Evolutionary conservation across 2,329 filamentous ascomycete species (phyloP), one percentile per base, ranked within the genome.

Genomic region (Ophiostoma ips): DNA sequence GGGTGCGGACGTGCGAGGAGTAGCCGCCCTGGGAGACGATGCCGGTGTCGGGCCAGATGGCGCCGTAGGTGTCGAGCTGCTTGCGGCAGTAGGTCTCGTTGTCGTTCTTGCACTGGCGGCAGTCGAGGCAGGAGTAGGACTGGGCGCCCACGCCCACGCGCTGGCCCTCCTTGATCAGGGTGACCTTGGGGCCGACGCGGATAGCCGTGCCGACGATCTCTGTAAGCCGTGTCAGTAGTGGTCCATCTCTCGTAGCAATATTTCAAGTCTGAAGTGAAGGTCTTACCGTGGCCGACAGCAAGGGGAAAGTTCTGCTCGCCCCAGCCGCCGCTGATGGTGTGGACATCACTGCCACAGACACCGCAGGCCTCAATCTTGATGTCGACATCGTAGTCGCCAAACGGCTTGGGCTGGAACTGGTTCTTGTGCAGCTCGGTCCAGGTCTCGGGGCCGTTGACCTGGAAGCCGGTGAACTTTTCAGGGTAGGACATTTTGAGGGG

Each of bases 341-440:
- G 83, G 45, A 84, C 70, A 61, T 87, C 83, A 57, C 77, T 83
- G 57, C 81, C 78, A 63, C 83, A 87, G 49, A 87, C 73, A 61
- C 86, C 84, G 61, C 85, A 90, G 62, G 77, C 81, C 57, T 88
- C 81, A 60, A 95, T 83, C 71, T 89, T 84, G 67, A 95, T 78
- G 63, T 94, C 87, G 59, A 95, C 79, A 62, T 95, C 87, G 66
- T 86, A 76, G 63, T 89, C 85, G 56, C 83, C 86, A 63, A 94
- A 94, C 16, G 84, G 84, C 71, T 94, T 92, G 52, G 89, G 80
- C 58, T 81, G 76, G 71, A 87, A 87, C 71, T 89, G 65, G 61
- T 83, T 79, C 68, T 86, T 83, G 60, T 81, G 70, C 60, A 81
- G 79, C 52, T 80, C 70, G 56, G 75, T 65, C 71, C 72, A 77